Evolutionary conservation across 805 yeast species (phyloP), one percentile per base, ranked within the genome.

Genomic region (Pichia exigua): DNA sequence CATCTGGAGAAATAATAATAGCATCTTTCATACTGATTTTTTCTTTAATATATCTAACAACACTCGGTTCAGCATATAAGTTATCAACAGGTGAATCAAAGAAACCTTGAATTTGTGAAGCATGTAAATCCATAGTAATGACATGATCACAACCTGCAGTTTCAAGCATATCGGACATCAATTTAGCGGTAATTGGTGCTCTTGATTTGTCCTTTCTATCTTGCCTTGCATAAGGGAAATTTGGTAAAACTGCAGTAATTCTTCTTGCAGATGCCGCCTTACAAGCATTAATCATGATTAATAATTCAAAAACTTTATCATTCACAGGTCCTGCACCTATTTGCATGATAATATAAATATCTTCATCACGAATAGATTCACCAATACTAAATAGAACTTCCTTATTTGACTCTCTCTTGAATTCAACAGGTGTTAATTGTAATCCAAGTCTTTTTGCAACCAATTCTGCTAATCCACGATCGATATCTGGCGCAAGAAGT

Each of bases 111-210:
- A 87, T 87, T 65, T 87, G 95, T 22, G 91, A 82, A n/a, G 94
- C 94, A 64, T 87, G 95, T 58, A 87, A 69, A 64, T 87, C 95
- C 91, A 87, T 83, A 21, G 95, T 87, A 61, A 87, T 86, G 22
- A 87, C 88, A 67, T 87, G 95, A 62, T 85, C 82, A 67, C 92
- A 87, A 3, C 95, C 95, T 13, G 94, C 91, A 17, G 92, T 83
- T 28, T 86, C 82, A 50, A 87, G 69, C 81, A 87, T 76, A 62
- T 87, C 86, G 20, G 95, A 94, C 78, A 87, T 82, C 57, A 87
- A 74, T 66, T 87, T 87, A 44, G 94, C 94, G 17, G 94, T 85
- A 57, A 87, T 85, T 49, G 92, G 92, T 18, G 94, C 94, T 66
- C 95, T 76, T 49, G 86, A 79, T 64, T 87, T 87, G 65, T 87